Evolutionary conservation across 768 basidiomycete species (phyloP), one percentile per base, ranked within the genome.

Genomic region (Macrolepiota albuminosa): DNA sequence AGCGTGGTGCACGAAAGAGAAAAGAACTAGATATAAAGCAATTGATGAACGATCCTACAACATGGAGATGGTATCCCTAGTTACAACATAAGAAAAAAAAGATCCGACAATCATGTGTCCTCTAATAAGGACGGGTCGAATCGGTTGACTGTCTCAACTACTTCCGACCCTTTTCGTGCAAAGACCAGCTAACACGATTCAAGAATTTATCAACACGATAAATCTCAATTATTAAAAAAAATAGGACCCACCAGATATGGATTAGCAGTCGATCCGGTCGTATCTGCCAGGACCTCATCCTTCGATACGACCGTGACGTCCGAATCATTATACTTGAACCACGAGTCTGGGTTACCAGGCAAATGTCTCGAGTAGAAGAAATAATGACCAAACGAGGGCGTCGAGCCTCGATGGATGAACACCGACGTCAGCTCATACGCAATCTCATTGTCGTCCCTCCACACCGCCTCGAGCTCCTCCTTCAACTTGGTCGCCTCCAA

Each of bases 261-360:
- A 67, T 94, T 94, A n/a, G 90, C 92, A 39, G 85, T 93, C 18
- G 84, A 88, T 24, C 90, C 91, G n/a, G 91, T 93, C 39, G 93
- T 91, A 75, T 97, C 92, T 33, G 86, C 87, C 55, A 97, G 77
- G 2, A 98, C 89, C 67, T 97, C 95, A 8, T 85, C 84, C 67
- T 91, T 89, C 9, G 81, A 73, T 0, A 93, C 91, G 31, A 84
- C 79, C 4, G 84, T 80, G 9, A 98, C 93, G 60, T 84, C 86
- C 40, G 92, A 92, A 70, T 98, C 95, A 70, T 98, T 98, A 76
- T 96, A 94, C 75, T 96, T 96, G 82, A 95, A 93, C 93, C 95
- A 98, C 47, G 82, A 80, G 59, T 97, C 89, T 11, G 87, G 87
- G 26, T 84, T 73, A 51, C 84, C 83, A 1, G 94, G 95, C 14